Conservation (phyloP, 2,329 filamentous ascomycete species). For the Chaetomium sp. region DNA sequence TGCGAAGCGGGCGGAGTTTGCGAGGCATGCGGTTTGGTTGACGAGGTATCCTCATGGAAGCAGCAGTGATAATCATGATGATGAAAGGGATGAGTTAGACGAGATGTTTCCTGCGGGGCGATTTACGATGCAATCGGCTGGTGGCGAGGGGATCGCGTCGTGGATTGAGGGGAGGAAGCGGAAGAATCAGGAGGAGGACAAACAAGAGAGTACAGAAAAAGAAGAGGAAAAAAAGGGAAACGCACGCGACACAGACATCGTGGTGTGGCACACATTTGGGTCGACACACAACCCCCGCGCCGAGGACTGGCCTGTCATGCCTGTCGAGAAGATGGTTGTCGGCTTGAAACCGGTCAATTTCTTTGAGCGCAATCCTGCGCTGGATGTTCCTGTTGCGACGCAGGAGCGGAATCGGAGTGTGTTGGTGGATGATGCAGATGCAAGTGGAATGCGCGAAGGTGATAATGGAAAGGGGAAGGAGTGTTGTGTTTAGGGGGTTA, state of each 20-base stretch:
- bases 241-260: conserved; percentile 44
- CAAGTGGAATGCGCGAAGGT: not conserved
- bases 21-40: conserved; percentile 39
- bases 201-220: conserved; percentile 9
- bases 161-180: conserved; percentile 32
- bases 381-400: conserved; percentile 41
- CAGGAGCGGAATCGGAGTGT: conserved; percentile 33
- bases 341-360: conserved; percentile 49
- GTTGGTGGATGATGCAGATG: conserved; percentile 11
- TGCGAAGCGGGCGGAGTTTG: conserved; percentile 37
- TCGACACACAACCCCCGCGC: conserved; percentile 59
- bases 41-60: conserved; percentile 35
- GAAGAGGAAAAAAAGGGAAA: conserved; percentile 30
- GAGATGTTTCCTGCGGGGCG: conserved; percentile 38
- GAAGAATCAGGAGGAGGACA: conserved; percentile 25
- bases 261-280: conserved; percentile 53
- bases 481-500: not conserved
- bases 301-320: conserved; percentile 66
- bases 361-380: conserved; percentile 43
- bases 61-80: no score
- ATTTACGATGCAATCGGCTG: conserved; percentile 44
- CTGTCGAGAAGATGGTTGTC: conserved; percentile 49
- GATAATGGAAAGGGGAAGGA: not conserved
- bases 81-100: conserved; percentile 2
- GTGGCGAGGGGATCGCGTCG: conserved; percentile 34